Evolutionary conservation across 2,329 filamentous ascomycete genomes (phyloP).

Genomic region (Blumeria graminis): DNA sequence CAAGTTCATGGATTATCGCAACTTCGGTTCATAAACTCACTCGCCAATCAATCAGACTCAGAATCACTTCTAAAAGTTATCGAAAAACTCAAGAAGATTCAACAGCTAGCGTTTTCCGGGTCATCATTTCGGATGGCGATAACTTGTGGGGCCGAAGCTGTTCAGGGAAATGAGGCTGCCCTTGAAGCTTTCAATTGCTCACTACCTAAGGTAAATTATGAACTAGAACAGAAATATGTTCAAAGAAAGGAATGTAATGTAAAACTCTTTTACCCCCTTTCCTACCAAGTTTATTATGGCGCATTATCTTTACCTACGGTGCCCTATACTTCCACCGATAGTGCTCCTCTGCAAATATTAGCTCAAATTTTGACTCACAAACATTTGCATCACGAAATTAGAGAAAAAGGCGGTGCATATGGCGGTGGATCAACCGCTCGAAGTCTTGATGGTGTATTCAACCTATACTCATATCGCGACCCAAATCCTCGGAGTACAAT

Average conservation of each 20-base stretch:
- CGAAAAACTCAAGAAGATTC: constrained; percentile 63
- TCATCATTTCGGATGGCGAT: constrained; percentile 53
- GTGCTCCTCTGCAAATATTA: constrained; percentile 67
- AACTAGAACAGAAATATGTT: constrained; percentile 5
- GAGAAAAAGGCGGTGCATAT: constrained; percentile 92
- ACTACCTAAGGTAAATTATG: constrained; percentile 13
- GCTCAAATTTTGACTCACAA: constrained; percentile 88
- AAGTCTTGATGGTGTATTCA: constrained; percentile 62
- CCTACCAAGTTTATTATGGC: constrained; percentile 94
- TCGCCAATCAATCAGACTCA: constrained; percentile 47
- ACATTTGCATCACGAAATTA: constrained; percentile 88
- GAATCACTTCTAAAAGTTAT: constrained; percentile 55
- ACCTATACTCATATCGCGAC: constrained; percentile 91
- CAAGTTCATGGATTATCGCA: constrained; percentile 81
- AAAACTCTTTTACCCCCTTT: constrained; percentile 78
- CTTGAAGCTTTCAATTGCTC: constrained; percentile 45
- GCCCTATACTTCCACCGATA: constrained; percentile 52
- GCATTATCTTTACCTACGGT: constrained; percentile 60
- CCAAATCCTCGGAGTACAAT: constrained; percentile 82
- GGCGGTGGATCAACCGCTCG: constrained; percentile 73
- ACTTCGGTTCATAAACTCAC: constrained; percentile 55
- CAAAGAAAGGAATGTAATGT: constrained; percentile 20
- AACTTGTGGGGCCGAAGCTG: constrained; percentile 60
- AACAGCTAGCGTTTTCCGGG: constrained; percentile 49
- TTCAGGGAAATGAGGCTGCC: constrained; percentile 41